Conservation (phyloP, 176 grass and related monocot species). For the Lolium perenne region DNA sequence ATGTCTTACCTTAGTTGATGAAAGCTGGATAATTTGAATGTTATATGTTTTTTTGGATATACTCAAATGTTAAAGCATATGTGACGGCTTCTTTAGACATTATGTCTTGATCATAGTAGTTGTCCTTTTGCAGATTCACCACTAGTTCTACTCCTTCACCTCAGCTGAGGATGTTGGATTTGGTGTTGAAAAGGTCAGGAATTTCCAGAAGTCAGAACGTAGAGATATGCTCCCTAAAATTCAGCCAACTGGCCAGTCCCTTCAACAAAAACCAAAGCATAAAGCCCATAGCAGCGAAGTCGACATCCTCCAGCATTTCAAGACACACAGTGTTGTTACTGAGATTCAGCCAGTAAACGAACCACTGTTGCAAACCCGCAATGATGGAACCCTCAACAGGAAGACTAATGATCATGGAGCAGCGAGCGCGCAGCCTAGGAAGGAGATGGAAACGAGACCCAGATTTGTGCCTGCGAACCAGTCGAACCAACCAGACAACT, state of each 20-base stretch:
- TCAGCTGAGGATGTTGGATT: constrained; percentile 9
- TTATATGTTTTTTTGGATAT: not conserved
- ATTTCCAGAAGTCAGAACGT: constrained; percentile 24
- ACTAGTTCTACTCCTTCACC: not conserved
- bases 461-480: constrained; percentile 22
- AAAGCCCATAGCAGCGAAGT: constrained; percentile 40
- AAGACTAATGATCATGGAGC: constrained; percentile 7
- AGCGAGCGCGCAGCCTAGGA: constrained; percentile 12
- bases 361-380: not conserved
- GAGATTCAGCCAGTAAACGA: constrained; percentile 49
- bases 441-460: constrained; percentile 20
- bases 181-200: constrained; percentile 3
- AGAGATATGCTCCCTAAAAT: not conserved
- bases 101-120: constrained; percentile 11
- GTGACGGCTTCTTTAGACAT: constrained; percentile 3
- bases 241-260: not conserved
- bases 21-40: constrained; percentile 15
- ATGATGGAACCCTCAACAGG: constrained; percentile 25
- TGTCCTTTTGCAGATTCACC: constrained; percentile 50
- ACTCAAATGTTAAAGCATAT: not conserved
- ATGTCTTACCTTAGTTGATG: constrained; percentile 4
- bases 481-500: constrained; percentile 33
- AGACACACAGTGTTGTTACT: constrained; percentile 42
- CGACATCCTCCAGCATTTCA: constrained; percentile 36
- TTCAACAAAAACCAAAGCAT: constrained; percentile 20